These are phyloP conservation scores for Amauroascus verrucosus DNA, from an alignment of 2,329 filamentous ascomycete species.

Conservation along the genomic window DNA sequence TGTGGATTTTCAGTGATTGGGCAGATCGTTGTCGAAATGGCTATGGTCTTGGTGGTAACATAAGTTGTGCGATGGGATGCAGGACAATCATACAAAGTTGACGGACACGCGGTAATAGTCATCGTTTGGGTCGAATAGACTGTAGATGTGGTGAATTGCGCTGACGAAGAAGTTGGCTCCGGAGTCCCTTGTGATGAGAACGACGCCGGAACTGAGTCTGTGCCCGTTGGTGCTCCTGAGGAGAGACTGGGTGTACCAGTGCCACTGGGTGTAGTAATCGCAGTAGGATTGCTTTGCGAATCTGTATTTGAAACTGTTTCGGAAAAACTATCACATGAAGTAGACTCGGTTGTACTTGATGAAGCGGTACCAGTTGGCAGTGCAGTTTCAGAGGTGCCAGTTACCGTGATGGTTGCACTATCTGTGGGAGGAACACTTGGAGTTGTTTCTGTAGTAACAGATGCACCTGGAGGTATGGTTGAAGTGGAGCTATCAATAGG, in stretches of 20 bases:
- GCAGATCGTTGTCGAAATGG: not conserved
- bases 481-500: not conserved
- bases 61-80: not conserved
- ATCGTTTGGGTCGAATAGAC: not conserved
- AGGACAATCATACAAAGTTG: conserved; percentile 3
- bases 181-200: not conserved
- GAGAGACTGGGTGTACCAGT: not conserved
- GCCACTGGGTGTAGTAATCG: too few species aligned
- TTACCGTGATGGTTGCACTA: not conserved
- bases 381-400: not conserved
- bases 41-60: not conserved
- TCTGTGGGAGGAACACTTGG: not conserved
- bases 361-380: not conserved
- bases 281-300: too few species aligned
- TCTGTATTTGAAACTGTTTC: not conserved
- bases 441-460: not conserved
- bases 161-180: not conserved
- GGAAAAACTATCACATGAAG: not conserved
- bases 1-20: not conserved
- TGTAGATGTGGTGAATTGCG: not conserved
- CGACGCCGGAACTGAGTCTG: not conserved
- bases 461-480: not conserved
- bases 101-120: conserved; percentile 1
- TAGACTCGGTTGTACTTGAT: not conserved
- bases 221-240: not conserved